A percentile compares a stretch with the other conserved stretches of the same genome.
Conservation (phyloP, 2,329 filamentous ascomycete genomes). For the Alternaria infectoria region DNA sequence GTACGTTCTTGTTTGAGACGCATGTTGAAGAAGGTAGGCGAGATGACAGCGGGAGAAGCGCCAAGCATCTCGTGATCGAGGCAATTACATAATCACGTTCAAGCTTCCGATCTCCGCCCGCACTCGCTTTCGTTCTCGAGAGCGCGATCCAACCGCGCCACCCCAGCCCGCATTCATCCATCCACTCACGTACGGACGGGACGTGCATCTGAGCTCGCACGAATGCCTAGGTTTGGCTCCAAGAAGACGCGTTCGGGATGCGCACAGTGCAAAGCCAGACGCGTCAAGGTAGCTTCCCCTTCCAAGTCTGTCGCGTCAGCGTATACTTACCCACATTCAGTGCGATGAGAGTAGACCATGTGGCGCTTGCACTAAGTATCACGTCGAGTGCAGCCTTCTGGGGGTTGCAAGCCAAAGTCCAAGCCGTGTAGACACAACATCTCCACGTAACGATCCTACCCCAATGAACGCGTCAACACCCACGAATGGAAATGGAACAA, state of each 20-base stretch:
- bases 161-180: neutral
- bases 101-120: neutral
- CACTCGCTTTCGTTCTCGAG: conserved; percentile 5
- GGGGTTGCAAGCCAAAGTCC: neutral
- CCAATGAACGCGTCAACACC: neutral
- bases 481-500: conserved; percentile 5
- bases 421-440: neutral
- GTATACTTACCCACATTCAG: conserved; percentile 17
- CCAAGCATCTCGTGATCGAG: neutral
- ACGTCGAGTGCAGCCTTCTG: conserved; percentile 39
- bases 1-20: neutral
- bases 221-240: conserved; percentile 11
- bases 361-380: conserved; percentile 34
- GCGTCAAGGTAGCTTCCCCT: conserved; percentile 29
- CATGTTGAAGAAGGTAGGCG: neutral
- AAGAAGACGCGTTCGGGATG: conserved; percentile 29
- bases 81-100: neutral
- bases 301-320: neutral
- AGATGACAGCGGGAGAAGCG: neutral
- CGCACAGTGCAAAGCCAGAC: conserved; percentile 33
- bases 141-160: neutral
- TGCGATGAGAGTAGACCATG: conserved; percentile 41
- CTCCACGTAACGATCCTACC: neutral
- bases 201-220: neutral
- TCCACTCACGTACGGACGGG: neutral